Conservation (phyloP, 176 grass and related monocot genomes). For the Oryza meridionalis region DNA sequence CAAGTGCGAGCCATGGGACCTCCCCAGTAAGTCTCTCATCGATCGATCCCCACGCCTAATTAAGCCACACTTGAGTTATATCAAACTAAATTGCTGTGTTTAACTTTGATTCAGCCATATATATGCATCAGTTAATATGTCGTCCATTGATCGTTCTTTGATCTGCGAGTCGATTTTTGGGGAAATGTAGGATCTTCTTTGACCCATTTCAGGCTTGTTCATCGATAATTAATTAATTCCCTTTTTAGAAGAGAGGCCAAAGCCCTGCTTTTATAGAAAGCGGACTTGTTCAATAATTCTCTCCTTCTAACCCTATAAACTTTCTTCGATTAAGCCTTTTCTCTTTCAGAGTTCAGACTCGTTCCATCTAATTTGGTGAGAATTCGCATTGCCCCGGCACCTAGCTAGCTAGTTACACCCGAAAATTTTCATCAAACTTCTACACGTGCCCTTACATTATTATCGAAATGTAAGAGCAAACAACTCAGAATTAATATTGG, state of each 20-base stretch:
- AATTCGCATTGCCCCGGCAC: background rate
- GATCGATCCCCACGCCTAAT: background rate
- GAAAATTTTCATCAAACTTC: background rate
- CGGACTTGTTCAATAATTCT: background rate
- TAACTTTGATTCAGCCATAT: too few relatives aligned
- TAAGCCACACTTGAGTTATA: too few relatives aligned
- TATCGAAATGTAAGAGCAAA: too few relatives aligned
- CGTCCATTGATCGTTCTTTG: background rate
- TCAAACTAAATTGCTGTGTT: too few relatives aligned
- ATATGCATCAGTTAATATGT: too few relatives aligned
- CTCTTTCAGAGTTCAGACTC: background rate
- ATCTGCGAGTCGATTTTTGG: background rate
- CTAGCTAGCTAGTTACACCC: background rate
- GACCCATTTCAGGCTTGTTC: background rate
- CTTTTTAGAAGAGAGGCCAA: background rate
- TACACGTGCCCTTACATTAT: background rate
- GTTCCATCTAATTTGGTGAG: background rate
- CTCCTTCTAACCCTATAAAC: background rate
- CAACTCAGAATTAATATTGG: too few relatives aligned
- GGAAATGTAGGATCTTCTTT: background rate
- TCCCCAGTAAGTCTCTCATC: slow-evolving; percentile 8
- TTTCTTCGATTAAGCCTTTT: background rate
- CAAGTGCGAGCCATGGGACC: slow-evolving; percentile 83
- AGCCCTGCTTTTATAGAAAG: too few relatives aligned
- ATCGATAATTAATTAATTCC: too few relatives aligned